These are phyloP conservation scores for Sonneratia caseolaris DNA, from an alignment of 345 rosid species.

Conservation along the genomic window DNA sequence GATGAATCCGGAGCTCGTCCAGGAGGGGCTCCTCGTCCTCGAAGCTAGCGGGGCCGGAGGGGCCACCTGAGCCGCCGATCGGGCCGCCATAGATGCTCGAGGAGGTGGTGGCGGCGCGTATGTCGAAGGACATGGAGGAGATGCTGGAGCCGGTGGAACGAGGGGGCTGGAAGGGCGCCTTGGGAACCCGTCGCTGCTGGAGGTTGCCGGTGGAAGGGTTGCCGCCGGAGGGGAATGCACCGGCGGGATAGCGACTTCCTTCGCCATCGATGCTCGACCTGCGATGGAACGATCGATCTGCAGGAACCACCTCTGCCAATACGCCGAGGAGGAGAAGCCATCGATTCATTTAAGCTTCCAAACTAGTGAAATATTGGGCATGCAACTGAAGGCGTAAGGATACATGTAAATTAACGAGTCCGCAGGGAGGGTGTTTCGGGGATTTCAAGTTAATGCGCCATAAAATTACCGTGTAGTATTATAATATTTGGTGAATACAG, in stretches of 20 bases:
- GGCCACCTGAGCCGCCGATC: constrained; percentile 27
- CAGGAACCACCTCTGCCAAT: too few species aligned
- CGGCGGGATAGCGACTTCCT: constrained; percentile 71
- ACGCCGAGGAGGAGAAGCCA: too few species aligned
- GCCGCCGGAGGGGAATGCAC: constrained; percentile 70
- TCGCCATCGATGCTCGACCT: constrained; percentile 34
- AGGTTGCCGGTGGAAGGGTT: constrained; percentile 36
- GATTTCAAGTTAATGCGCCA: too few species aligned
- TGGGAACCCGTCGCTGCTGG: constrained; percentile 69
- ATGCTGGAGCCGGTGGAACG: constrained; percentile 55
- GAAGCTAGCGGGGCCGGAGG: constrained; percentile 32
- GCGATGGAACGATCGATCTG: too few species aligned
- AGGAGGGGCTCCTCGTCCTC: constrained; percentile 90
- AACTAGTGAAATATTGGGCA: too few species aligned
- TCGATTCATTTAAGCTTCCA: too few species aligned
- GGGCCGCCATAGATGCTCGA: constrained; percentile 47
- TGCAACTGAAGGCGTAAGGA: too few species aligned
- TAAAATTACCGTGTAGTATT: too few species aligned
- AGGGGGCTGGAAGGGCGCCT: constrained; percentile 72
- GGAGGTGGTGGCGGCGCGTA: constrained; percentile 54
- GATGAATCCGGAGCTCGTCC: constrained; percentile 96
- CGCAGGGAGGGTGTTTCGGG: too few species aligned
- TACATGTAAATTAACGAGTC: too few species aligned
- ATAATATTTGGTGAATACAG: too few species aligned
- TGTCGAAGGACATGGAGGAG: constrained; percentile 91